Base-by-base conservation (phyloP, 768 basidiomycete genomes). In the Suillus tomentosus region DNA sequence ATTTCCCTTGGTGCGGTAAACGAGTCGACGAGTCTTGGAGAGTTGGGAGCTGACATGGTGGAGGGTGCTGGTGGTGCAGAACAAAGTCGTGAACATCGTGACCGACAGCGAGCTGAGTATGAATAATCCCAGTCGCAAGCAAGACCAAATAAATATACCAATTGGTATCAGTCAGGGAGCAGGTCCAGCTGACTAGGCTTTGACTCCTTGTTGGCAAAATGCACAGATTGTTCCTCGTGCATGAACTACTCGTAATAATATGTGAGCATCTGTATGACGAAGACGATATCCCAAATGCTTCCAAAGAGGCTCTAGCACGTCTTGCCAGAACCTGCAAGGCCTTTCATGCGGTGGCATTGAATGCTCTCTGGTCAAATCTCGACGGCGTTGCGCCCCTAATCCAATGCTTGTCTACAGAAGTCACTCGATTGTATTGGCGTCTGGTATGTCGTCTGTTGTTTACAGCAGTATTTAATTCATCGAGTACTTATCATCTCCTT, bases 1-100 rank as follows among this genome's bases (percentile, higher is more conserved):
- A 99, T 82, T 64, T 99, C 95, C 79, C 93, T 96, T 14, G 95
- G 94, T 51, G 85, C 96, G 66, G 95, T 95, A 77, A 89, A 96
- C 60, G 92, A 93, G 84, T 95, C 93, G 66, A 95, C 84, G 64
- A 94, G 85, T 75, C 92, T 86, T 65, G 86, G 86, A 67, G 87
- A 86, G 66, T 78, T 79, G 66, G 86, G 81, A 72, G 84, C 74
- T 76, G 85, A 85, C 82, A 84, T 86, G 79, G 39, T 66, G 40
- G 40, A 50, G 40, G 36, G 24, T 62, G 62, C 51, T 67, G 61
- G 43, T 71, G 61, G 71, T 74, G 63, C 48, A 50, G n/a, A 65
- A 67, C 42, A 64, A 54, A 70, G 58, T 43, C 31, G 43, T 67
- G 51, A 40, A 63, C 24, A 55, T 40, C 34, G 27, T 53, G 34